Conservation (phyloP, 345 rosid species). For the Ceriops zippeliana region DNA sequence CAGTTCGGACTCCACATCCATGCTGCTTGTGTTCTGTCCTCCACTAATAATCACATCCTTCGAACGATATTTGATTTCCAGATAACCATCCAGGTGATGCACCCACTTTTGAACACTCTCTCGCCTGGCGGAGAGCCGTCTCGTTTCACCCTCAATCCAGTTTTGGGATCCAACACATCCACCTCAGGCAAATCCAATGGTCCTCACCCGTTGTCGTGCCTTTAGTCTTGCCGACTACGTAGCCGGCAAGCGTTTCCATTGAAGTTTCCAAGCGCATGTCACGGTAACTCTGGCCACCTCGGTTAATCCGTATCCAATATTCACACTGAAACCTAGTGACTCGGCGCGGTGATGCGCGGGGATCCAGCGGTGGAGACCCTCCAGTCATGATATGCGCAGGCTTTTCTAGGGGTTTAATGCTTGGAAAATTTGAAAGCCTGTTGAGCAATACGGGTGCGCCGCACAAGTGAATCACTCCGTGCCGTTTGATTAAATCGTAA, state of each 20-base stretch:
- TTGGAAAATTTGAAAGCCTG: neutral
- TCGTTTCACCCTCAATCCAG: neutral
- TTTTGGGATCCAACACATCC: neutral
- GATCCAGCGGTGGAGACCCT: neutral
- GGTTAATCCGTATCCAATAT: neutral
- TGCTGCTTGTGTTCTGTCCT: neutral
- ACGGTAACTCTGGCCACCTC: neutral
- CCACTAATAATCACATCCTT: neutral
- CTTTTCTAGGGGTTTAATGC: neutral
- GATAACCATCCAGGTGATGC: neutral
- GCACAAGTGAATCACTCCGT: neutral
- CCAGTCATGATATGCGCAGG: neutral
- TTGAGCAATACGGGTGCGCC: neutral
- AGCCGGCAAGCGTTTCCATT: slow-evolving; percentile 1
- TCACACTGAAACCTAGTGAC: neutral
- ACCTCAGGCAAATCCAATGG: neutral
- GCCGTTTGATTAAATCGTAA: neutral
- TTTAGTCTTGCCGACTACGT: neutral
- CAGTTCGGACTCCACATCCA: neutral
- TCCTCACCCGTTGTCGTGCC: neutral
- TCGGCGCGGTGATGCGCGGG: neutral
- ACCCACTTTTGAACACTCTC: neutral
- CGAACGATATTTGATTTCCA: neutral
- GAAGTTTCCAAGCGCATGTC: neutral
- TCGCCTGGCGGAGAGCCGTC: neutral